phyloP scores from a whole-genome alignment of 768 basidiomycete genomes.

The Pleurotus citrinopileatus region DNA sequence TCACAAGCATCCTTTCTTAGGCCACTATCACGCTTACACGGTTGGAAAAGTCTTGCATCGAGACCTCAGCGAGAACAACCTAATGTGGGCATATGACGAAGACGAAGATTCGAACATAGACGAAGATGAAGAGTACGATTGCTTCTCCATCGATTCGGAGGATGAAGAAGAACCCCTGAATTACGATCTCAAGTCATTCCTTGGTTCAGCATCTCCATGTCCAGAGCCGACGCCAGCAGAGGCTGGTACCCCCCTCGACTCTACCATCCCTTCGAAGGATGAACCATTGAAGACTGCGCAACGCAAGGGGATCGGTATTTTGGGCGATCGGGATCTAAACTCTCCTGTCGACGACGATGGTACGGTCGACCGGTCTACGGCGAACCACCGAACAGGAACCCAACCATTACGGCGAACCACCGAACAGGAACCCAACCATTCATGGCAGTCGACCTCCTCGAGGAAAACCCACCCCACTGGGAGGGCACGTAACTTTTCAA shows the following conservation, averaged over 20 bases:
- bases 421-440: not conserved
- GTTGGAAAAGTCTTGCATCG: slow-evolving; percentile 20
- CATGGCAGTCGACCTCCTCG: not conserved
- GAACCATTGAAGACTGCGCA: no score
- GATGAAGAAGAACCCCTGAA: no score
- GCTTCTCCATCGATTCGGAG: not conserved
- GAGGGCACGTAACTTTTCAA: not conserved
- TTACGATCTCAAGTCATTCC: no score
- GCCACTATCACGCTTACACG: slow-evolving; percentile 25
- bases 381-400: not conserved
- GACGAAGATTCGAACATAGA: not conserved
- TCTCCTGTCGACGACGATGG: not conserved
- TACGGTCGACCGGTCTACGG: not conserved
- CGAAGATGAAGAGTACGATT: not conserved
- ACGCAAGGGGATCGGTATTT: not conserved
- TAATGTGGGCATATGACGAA: slow-evolving; percentile 20
- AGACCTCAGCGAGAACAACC: slow-evolving; percentile 28
- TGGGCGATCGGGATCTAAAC: not conserved
- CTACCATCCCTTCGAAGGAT: no score
- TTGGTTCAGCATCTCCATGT: not conserved
- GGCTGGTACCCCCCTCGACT: no score
- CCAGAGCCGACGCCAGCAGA: not conserved
- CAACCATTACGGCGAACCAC: not conserved
- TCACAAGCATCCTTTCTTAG: slow-evolving; percentile 13
- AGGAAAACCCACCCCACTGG: no score